Evolutionary conservation across 345 rosid genomes (phyloP).

Genomic region (Moricandia moricandioides): DNA sequence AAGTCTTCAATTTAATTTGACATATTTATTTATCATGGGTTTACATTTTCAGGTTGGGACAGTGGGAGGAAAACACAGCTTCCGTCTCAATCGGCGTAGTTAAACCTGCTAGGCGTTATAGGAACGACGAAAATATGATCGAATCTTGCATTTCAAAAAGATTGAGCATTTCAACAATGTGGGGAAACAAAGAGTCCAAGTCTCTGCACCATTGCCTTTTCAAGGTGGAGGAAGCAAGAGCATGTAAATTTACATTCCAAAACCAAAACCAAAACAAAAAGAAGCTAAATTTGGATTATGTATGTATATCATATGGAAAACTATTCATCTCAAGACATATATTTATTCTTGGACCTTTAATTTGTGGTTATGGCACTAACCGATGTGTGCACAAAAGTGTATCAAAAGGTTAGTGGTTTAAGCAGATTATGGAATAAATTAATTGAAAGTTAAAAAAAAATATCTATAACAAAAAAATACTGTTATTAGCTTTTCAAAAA

Average conservation of each 20-base stretch:
- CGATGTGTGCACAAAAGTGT: no score
- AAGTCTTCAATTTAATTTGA: neutral
- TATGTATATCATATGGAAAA: no score
- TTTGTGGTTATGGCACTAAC: no score
- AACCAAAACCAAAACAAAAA: neutral
- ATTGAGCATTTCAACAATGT: neutral
- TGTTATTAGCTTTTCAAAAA: neutral
- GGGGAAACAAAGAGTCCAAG: neutral
- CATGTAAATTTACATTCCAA: neutral
- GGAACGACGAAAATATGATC: conserved; percentile 42
- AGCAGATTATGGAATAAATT: neutral
- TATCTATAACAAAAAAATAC: neutral
- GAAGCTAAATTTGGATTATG: neutral
- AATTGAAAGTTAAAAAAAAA: no score
- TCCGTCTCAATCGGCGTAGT: conserved; percentile 79
- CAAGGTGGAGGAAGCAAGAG: neutral
- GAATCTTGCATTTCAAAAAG: neutral
- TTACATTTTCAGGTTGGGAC: conserved; percentile 59
- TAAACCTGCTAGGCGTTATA: conserved; percentile 69
- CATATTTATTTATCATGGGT: neutral
- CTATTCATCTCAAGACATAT: no score
- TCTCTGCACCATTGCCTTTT: neutral
- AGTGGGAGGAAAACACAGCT: conserved; percentile 86
- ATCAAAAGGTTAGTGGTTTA: neutral
- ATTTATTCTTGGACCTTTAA: no score